Evolutionary conservation across 345 rosid genomes (phyloP).

Genomic region (Salix exigua): DNA sequence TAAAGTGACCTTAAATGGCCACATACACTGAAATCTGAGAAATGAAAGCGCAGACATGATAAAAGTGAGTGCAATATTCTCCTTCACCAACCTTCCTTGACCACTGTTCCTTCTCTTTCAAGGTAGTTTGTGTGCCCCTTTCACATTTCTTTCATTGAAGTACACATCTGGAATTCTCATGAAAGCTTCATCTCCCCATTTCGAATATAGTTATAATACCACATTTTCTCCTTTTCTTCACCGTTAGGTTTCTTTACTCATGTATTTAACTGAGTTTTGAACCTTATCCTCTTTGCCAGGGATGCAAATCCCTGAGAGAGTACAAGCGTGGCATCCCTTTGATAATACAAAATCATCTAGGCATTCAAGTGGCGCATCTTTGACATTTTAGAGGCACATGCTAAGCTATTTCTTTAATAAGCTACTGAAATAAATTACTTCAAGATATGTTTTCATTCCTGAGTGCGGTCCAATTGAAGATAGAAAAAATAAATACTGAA

Average conservation of each 20-base stretch:
- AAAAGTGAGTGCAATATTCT: neutral
- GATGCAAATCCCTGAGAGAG: neutral
- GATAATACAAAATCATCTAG: neutral
- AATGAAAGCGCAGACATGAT: neutral
- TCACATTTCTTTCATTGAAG: neutral
- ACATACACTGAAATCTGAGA: neutral
- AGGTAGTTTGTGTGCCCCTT: neutral
- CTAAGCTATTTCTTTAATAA: neutral
- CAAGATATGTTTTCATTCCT: neutral
- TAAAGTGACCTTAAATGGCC: neutral
- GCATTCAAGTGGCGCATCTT: neutral
- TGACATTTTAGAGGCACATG: neutral
- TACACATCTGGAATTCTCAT: neutral
- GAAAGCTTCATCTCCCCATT: conserved; percentile 1
- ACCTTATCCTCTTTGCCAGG: neutral
- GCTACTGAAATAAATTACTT: neutral
- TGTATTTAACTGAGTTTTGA: neutral
- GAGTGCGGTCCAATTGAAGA: neutral
- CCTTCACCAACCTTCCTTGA: conserved; percentile 2
- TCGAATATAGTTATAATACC: neutral
- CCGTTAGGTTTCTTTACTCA: neutral
- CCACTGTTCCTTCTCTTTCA: conserved; percentile 6
- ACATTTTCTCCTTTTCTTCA: neutral
- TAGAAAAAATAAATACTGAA: neutral
- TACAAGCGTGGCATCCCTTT: neutral